phyloP scores from a whole-genome alignment of 1,139 yeast species.

The Scheffersomyces cryptocercus region DNA sequence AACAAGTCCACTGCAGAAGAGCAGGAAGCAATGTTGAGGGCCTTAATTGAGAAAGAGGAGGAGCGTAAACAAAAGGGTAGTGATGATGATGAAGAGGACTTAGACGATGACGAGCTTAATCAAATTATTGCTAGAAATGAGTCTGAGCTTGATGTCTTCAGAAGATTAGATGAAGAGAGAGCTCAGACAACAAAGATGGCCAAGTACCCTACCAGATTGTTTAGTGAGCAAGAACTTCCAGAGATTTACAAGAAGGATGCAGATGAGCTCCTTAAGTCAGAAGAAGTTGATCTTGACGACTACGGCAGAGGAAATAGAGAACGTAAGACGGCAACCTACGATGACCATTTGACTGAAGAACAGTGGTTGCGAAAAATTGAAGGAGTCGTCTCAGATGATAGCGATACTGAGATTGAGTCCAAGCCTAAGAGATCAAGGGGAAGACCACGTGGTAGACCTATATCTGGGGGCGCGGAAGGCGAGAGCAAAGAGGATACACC shows the following conservation, averaged over 20 bases:
- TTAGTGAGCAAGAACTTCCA: conserved; percentile 65
- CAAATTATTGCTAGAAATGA: conserved; percentile 71
- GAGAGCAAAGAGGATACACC: conserved; percentile 10
- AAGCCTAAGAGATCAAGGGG: conserved; percentile 27
- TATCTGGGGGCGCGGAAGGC: conserved; percentile 1
- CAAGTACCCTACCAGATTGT: conserved; percentile 51
- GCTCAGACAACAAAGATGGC: conserved; percentile 40
- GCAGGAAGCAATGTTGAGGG: conserved; percentile 74
- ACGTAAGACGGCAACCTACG: conserved; percentile 59
- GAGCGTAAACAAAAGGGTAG: conserved; percentile 45
- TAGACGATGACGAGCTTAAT: conserved; percentile 73
- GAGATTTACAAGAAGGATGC: conserved; percentile 56
- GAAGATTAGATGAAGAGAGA: conserved; percentile 59
- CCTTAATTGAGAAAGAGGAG: conserved; percentile 72
- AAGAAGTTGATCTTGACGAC: conserved; percentile 41
- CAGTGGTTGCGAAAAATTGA: conserved; percentile 73
- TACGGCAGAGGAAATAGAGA: conserved; percentile 69
- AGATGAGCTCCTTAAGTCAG: conserved; percentile 48
- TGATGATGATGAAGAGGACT: conserved; percentile 53
- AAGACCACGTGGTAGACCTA: conserved; percentile 27
- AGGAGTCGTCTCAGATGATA: conserved; percentile 42
- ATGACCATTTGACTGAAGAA: conserved; percentile 73
- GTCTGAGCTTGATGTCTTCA: conserved; percentile 54
- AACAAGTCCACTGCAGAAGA: conserved; percentile 81
- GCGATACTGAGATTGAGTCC: conserved; percentile 24